These are phyloP conservation scores for Anthracocystis walkeri DNA, from an alignment of 1,284 basidiomycete species.

Conservation along the genomic window DNA sequence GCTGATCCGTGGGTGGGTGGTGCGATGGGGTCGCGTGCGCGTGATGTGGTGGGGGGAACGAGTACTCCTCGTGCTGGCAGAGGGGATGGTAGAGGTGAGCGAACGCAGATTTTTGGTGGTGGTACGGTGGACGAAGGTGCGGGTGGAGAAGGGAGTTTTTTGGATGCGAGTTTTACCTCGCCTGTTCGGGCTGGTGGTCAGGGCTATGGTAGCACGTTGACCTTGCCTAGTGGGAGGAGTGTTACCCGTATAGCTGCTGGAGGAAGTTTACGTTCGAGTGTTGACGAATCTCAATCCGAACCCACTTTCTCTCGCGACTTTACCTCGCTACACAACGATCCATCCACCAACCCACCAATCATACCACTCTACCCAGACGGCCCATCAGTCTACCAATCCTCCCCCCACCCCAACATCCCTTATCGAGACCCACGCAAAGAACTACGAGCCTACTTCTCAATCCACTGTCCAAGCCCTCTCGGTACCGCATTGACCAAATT, in stretches of 20 bases:
- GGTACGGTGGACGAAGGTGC: slow-evolving; percentile 7
- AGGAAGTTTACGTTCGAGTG: slow-evolving; percentile 4
- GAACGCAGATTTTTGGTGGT: slow-evolving; percentile 12
- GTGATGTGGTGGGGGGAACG: slow-evolving; percentile 8
- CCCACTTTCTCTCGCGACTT: slow-evolving; percentile 14
- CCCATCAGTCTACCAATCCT: slow-evolving; percentile 32
- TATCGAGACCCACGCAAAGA: slow-evolving; percentile 71
- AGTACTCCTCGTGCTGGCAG: slow-evolving; percentile 16
- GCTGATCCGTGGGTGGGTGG: slow-evolving; percentile 9
- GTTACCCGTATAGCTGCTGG: slow-evolving; percentile 23
- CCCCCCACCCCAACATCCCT: slow-evolving; percentile 41
- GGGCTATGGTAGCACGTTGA: slow-evolving; percentile 29
- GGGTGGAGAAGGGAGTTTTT: slow-evolving; percentile 22
- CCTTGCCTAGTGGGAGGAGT: slow-evolving; percentile 32
- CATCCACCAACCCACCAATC: not conserved
- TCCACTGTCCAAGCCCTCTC: slow-evolving; percentile 83
- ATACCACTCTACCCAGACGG: slow-evolving; percentile 34
- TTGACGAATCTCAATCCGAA: slow-evolving; percentile 3
- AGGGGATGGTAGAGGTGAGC: slow-evolving; percentile 3
- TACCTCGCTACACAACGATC: not conserved
- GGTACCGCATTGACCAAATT: slow-evolving; percentile 86
- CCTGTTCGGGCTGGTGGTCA: slow-evolving; percentile 28
- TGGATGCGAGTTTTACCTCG: slow-evolving; percentile 37
- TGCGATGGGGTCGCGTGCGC: slow-evolving; percentile 1
- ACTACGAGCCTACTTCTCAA: slow-evolving; percentile 78